These are phyloP conservation scores for Phialocephala subalpina DNA, from an alignment of 2,329 filamentous ascomycete genomes.

Conservation along the genomic window DNA sequence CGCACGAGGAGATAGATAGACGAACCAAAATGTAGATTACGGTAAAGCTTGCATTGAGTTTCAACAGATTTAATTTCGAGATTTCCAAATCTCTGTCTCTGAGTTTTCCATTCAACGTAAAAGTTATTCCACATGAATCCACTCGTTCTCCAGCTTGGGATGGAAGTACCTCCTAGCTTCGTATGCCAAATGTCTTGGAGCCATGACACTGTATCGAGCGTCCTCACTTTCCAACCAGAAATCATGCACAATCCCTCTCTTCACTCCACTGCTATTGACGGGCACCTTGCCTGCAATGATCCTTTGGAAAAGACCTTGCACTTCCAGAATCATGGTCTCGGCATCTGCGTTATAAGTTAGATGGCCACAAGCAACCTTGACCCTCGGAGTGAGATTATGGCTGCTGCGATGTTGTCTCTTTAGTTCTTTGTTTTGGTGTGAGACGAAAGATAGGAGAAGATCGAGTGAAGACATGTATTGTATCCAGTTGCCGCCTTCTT, in stretches of 20 bases:
- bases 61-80: no score
- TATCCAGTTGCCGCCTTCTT: constrained; percentile 48
- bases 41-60: no score
- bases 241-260: constrained; percentile 45
- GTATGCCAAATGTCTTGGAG: constrained; percentile 45
- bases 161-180: constrained; percentile 40
- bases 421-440: constrained; percentile 43
- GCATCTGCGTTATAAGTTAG: constrained; percentile 47
- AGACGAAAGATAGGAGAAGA: constrained; percentile 46
- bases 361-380: constrained; percentile 47
- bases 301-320: constrained; percentile 44
- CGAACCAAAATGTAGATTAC: no score
- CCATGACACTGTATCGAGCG: constrained; percentile 45
- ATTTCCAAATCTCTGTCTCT: no score
- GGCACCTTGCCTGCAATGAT: constrained; percentile 46
- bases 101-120: no score
- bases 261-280: constrained; percentile 41
- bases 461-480: constrained; percentile 48
- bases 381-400: constrained; percentile 33
- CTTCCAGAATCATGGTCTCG: constrained; percentile 46
- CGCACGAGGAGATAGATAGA: no score
- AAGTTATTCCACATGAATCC: no score
- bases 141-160: background rate
- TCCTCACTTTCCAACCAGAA: constrained; percentile 46
- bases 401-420: constrained; percentile 28